Conservation (phyloP, 73 alveolate species). For the Paramecium biaurelia region DNA sequence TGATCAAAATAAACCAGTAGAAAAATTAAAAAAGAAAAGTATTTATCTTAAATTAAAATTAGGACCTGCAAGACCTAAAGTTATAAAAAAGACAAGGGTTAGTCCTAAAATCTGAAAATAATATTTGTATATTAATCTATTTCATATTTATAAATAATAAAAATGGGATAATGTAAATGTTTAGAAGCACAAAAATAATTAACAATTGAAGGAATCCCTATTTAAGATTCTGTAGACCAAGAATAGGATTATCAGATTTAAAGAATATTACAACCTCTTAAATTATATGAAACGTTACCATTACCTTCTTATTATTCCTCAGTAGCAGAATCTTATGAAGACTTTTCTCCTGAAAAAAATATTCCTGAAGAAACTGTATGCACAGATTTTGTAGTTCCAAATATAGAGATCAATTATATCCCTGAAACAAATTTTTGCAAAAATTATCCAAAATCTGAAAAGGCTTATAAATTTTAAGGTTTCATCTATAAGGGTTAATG, state of each 20-base stretch:
- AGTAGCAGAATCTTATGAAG: neutral
- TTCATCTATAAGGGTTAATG: slow-evolving; percentile 24
- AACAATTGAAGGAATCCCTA: neutral
- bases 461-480: neutral
- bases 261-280: neutral
- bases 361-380: neutral
- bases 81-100: neutral
- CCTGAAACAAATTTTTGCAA: neutral
- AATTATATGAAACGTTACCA: neutral
- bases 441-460: slow-evolving; percentile 6
- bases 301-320: neutral
- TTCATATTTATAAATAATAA: neutral
- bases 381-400: neutral
- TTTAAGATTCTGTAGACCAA: neutral
- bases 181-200: neutral
- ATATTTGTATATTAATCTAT: neutral
- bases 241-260: neutral
- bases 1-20: neutral
- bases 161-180: slow-evolving; percentile 14
- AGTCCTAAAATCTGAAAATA: neutral
- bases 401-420: neutral
- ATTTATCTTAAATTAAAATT: neutral
- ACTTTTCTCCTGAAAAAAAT: neutral
- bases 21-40: neutral
- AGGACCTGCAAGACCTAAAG: neutral